These are phyloP conservation scores for Camellia oleifera DNA, from an alignment of 179 eudicot species.

Conservation along the genomic window DNA sequence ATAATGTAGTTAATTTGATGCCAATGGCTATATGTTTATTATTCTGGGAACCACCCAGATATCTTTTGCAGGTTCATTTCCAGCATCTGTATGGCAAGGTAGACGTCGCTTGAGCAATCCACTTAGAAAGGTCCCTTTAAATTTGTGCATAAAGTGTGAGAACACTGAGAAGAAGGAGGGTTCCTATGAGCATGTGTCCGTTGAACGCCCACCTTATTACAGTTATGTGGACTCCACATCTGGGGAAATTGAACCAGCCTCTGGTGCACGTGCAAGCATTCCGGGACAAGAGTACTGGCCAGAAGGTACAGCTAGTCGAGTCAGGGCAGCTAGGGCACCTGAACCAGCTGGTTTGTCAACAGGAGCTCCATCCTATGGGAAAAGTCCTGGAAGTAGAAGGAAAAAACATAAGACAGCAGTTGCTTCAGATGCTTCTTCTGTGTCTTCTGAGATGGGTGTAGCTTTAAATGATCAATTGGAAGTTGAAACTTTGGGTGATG, in stretches of 20 bases:
- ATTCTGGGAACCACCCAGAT: conserved; percentile 37
- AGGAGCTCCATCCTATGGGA: conserved; percentile 74
- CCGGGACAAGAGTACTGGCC: conserved; percentile 95
- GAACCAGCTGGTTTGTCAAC: conserved; percentile 70
- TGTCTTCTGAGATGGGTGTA: conserved; percentile 39
- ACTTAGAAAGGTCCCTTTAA: conserved; percentile 31
- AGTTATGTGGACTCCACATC: conserved; percentile 95
- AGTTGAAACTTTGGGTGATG: conserved; percentile 48
- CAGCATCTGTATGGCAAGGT: conserved; percentile 33
- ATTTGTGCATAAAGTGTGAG: conserved; percentile 55
- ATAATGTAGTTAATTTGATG: conserved; percentile 5
- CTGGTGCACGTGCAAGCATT: conserved; percentile 99
- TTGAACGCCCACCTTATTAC: conserved; percentile 83
- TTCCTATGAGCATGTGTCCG: conserved; percentile 50
- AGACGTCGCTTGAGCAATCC: conserved; percentile 29
- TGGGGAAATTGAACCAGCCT: conserved; percentile 90
- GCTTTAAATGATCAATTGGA: conserved; percentile 38
- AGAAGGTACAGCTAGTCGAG: conserved; percentile 89
- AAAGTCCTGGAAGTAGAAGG: conserved; percentile 89
- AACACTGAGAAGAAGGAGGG: conserved; percentile 45
- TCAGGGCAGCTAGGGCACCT: conserved; percentile 88
- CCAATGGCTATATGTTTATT: neutral
- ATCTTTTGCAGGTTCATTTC: conserved; percentile 46
- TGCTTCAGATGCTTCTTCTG: conserved; percentile 51
- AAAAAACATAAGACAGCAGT: conserved; percentile 48